These are phyloP conservation scores for Rugonectria rugulosa DNA, from an alignment of 2,329 filamentous ascomycete species.

Conservation along the genomic window DNA sequence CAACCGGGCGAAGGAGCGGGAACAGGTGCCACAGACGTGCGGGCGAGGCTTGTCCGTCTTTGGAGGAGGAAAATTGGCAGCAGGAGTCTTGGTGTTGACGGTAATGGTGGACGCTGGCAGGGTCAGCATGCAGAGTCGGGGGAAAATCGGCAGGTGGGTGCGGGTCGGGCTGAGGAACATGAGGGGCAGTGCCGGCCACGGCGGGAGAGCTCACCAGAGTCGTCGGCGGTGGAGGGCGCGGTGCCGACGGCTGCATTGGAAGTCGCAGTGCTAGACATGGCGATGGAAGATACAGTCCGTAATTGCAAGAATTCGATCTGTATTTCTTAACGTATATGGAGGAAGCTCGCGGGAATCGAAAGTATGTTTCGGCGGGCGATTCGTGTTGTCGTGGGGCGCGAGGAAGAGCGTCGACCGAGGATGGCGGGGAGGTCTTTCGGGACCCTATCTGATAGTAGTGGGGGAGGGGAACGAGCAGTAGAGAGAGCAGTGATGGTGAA, in stretches of 20 bases:
- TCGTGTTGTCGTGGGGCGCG: conserved; percentile 39
- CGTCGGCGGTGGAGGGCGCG: conserved; percentile 43
- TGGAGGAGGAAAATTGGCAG: conserved; percentile 72
- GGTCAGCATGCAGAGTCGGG: conserved; percentile 42
- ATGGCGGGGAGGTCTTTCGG: conserved; percentile 34
- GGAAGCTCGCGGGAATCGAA: conserved; percentile 1
- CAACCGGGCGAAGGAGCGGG: conserved; percentile 89
- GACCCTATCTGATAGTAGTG: conserved; percentile 33
- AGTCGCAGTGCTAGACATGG: conserved; percentile 47
- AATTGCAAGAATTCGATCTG: conserved; percentile 48
- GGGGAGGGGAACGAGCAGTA: conserved; percentile 30
- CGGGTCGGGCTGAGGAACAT: conserved; percentile 39
- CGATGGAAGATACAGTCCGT: conserved; percentile 46
- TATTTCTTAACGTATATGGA: no score
- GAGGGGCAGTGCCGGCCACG: conserved; percentile 44
- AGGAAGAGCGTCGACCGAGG: conserved; percentile 33
- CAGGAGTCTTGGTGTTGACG: conserved; percentile 55
- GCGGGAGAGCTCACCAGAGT: conserved; percentile 50
- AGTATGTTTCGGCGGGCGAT: conserved; percentile 20
- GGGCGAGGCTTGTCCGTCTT: conserved; percentile 98
- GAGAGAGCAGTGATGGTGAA: conserved; percentile 21
- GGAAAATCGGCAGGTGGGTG: conserved; percentile 28
- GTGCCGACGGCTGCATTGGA: conserved; percentile 40
- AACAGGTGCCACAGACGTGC: conserved; percentile 91
- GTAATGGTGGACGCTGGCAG: conserved; percentile 58